phyloP scores from a whole-genome alignment of 2,329 filamentous ascomycete species.

The Ophiobolus disseminans region DNA sequence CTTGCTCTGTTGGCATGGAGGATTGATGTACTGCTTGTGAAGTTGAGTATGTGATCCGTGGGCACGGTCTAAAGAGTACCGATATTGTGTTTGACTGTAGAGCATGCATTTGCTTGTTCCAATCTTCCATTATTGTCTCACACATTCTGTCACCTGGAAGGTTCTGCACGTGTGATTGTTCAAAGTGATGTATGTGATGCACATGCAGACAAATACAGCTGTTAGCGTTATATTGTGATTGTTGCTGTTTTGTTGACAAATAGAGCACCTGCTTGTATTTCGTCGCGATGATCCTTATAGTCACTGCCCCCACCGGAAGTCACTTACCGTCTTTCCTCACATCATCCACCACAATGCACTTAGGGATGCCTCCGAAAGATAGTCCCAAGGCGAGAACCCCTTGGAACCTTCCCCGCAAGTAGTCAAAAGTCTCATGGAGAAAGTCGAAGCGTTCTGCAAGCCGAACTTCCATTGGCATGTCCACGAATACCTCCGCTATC shows the following conservation, averaged over 20 bases:
- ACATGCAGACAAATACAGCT: too few relatives aligned
- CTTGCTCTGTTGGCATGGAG: background rate
- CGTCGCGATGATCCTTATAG: too few relatives aligned
- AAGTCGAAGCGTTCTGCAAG: background rate
- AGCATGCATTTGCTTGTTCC: background rate
- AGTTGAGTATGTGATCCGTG: background rate
- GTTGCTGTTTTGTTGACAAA: too few relatives aligned
- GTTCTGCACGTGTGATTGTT: too few relatives aligned
- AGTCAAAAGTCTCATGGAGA: background rate
- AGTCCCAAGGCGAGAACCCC: background rate
- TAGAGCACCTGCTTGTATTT: too few relatives aligned
- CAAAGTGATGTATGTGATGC: too few relatives aligned
- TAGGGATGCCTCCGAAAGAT: background rate
- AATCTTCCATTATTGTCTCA: too few relatives aligned
- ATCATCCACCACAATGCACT: background rate
- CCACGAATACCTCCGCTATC: background rate
- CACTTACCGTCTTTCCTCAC: too few relatives aligned
- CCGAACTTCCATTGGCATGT: background rate
- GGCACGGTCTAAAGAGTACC: background rate
- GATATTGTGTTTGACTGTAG: background rate
- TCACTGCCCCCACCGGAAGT: too few relatives aligned
- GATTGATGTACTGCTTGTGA: background rate
- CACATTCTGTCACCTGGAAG: too few relatives aligned
- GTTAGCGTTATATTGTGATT: too few relatives aligned
- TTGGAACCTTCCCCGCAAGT: background rate